A percentile compares a stretch with the other conserved stretches of the same genome.
These are phyloP conservation scores for Elongisporangium prolatum DNA, from an alignment of 352 stramenopile species.

Conservation along the genomic window DNA sequence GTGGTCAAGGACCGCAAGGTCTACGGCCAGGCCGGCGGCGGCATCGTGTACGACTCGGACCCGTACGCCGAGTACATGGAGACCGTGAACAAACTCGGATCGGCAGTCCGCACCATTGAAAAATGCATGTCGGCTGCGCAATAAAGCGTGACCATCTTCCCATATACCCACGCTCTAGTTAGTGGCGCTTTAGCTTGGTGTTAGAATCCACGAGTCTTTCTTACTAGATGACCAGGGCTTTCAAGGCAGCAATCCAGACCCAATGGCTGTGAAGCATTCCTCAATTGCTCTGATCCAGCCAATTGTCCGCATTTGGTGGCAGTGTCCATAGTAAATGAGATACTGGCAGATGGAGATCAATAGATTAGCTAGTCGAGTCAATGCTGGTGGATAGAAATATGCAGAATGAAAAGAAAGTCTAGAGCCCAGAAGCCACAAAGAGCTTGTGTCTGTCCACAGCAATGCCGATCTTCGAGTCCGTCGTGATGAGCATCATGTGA, in stretches of 20 bases:
- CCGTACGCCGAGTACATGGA: conserved; percentile 84
- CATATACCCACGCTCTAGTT: too few species aligned
- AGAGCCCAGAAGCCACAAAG: conserved; percentile 51
- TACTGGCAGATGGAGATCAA: too few species aligned
- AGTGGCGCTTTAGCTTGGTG: too few species aligned
- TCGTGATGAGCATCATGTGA: conserved; percentile 35
- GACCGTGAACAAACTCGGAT: conserved; percentile 87
- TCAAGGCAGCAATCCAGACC: too few species aligned
- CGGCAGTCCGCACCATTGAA: conserved; percentile 78
- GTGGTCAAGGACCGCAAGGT: conserved; percentile 76
- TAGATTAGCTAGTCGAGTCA: too few species aligned
- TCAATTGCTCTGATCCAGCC: too few species aligned
- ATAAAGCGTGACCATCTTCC: conserved; percentile 7
- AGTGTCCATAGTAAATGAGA: too few species aligned
- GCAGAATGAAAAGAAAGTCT: background rate
- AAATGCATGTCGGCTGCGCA: conserved; percentile 43
- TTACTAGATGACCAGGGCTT: too few species aligned
- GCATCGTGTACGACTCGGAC: conserved; percentile 90
- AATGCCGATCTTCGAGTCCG: conserved; percentile 48
- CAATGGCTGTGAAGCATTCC: too few species aligned
- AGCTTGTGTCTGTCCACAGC: conserved; percentile 44
- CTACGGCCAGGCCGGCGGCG: conserved; percentile 82
- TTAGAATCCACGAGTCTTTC: too few species aligned
- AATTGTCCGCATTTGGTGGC: too few species aligned
- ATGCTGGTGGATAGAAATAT: too few species aligned